Evolutionary conservation across 805 yeast genomes (phyloP).

Genomic region (Kodamaea kaohsiungensis): DNA sequence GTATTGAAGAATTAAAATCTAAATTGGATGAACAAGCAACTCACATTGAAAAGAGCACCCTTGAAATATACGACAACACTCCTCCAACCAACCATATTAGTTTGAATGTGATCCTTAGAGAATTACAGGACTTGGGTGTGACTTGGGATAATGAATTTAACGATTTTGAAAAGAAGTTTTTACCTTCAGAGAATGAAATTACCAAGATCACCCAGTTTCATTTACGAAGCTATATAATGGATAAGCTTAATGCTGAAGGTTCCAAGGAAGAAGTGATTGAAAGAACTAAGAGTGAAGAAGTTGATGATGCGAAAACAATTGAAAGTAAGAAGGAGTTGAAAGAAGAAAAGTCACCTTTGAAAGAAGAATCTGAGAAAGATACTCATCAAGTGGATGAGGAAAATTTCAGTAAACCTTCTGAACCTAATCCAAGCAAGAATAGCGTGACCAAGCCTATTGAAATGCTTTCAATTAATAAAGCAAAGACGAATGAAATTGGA

Average conservation of each 20-base stretch:
- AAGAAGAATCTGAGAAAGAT: not conserved
- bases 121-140: constrained; percentile 78
- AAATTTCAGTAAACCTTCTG: not conserved
- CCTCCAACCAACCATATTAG: constrained; percentile 66
- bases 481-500: constrained; percentile 13
- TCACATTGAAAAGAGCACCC: constrained; percentile 45
- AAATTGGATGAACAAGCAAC: constrained; percentile 53
- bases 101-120: constrained; percentile 67
- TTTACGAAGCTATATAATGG: constrained; percentile 70
- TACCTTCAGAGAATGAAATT: constrained; percentile 93
- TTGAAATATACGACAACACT: constrained; percentile 53
- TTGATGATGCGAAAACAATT: not conserved
- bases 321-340: not conserved
- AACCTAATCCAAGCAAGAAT: not conserved
- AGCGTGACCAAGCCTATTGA: constrained; percentile 2
- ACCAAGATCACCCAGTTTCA: constrained; percentile 88
- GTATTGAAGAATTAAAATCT: constrained; percentile 57
- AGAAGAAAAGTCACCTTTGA: not conserved
- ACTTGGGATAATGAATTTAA: constrained; percentile 85
- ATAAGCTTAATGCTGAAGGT: constrained; percentile 31
- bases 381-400: not conserved
- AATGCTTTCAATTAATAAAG: constrained; percentile 8
- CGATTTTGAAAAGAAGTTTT: constrained; percentile 71
- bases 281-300: not conserved
- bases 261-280: not conserved